Base-by-base conservation (phyloP, 306 rosid genomes). In the Vicia faba region DNA sequence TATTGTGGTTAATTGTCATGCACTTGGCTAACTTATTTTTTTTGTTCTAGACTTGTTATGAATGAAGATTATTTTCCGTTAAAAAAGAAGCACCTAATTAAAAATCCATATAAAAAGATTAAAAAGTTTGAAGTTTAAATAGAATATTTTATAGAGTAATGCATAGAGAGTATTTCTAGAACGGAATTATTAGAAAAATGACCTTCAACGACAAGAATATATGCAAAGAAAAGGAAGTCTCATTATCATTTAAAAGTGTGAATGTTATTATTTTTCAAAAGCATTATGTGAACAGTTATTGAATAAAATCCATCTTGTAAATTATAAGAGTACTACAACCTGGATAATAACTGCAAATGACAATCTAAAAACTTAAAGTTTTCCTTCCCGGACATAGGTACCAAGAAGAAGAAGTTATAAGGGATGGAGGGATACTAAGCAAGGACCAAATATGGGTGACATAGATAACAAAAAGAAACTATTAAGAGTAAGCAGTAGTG, bases 351-450 rank as follows among this genome's bases (percentile, higher is more conserved):
- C 15, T 45, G 11, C n/a, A n/a, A n/a, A n/a, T n/a, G n/a, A n/a
- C n/a, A n/a, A n/a, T n/a, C n/a, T n/a, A n/a, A n/a, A n/a, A 10
- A 45, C 2, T 14, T 45, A 2, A 59, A 15, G 1, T 68, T 68
- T 68, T 51, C 13, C 60, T 18, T 49, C 48, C 31, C 11, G 6
- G 66, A 63, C 43, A 61, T 33, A 31, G 71, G 76, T 51, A 14
- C 20, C 40, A 76, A 46, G n/a, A 66, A 33, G 62, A 60, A 71
- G 61, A 60, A 71, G 61, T 36, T 11, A 33, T 5, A 44, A 61
- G 57, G 56, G 51, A 50, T 40, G 28, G 25, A 75, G 19, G 35
- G 54, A 2, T 57, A 45, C 12, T 15, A 41, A n/a, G 43, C 25
- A 41, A 51, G 70, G 36, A 10, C 11, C 26, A 20, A 25, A 60